Percentiles rank a stretch among this genome's conserved stretches.
phyloP scores from a whole-genome alignment of 441 rosid genomes.

The Croton laevigatus region DNA sequence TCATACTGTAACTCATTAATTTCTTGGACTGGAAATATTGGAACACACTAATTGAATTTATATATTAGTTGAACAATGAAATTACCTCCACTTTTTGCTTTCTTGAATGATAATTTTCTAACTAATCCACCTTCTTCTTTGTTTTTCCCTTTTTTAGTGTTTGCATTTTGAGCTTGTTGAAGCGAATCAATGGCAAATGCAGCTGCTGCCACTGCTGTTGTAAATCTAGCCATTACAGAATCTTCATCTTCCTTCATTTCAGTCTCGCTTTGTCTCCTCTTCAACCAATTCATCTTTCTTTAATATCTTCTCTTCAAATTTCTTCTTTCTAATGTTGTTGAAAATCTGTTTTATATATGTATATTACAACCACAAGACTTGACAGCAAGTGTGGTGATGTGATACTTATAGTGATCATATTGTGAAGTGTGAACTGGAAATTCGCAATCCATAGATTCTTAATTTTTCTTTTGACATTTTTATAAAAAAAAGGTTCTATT shows the following conservation, averaged over 20 bases:
- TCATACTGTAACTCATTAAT: slow-evolving; percentile 3
- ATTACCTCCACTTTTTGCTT: slow-evolving; percentile 24
- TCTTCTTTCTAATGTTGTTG: no score
- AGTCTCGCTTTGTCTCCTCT: slow-evolving; percentile 1
- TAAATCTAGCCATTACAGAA: slow-evolving; percentile 14
- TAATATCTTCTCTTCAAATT: no score
- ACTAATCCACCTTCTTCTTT: slow-evolving; percentile 4
- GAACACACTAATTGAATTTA: neutral
- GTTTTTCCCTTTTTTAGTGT: slow-evolving; percentile 8
- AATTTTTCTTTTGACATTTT: neutral
- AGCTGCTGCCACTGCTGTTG: slow-evolving; percentile 33
- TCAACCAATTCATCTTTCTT: slow-evolving; percentile 13
- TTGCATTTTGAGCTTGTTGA: slow-evolving; percentile 23
- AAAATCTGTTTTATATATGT: neutral
- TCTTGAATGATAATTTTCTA: slow-evolving; percentile 20
- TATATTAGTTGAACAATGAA: no score
- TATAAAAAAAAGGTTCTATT: slow-evolving; percentile 10
- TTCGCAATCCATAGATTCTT: slow-evolving; percentile 4
- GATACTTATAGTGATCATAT: slow-evolving; percentile 4
- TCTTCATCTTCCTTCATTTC: slow-evolving; percentile 17
- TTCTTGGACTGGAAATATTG: neutral
- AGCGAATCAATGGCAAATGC: slow-evolving; percentile 30
- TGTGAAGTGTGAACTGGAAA: neutral
- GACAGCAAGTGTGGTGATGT: neutral
- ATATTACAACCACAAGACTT: no score